These are phyloP conservation scores for Paralagenidium karlingii DNA, from an alignment of 352 stramenopile genomes.

Conservation along the genomic window DNA sequence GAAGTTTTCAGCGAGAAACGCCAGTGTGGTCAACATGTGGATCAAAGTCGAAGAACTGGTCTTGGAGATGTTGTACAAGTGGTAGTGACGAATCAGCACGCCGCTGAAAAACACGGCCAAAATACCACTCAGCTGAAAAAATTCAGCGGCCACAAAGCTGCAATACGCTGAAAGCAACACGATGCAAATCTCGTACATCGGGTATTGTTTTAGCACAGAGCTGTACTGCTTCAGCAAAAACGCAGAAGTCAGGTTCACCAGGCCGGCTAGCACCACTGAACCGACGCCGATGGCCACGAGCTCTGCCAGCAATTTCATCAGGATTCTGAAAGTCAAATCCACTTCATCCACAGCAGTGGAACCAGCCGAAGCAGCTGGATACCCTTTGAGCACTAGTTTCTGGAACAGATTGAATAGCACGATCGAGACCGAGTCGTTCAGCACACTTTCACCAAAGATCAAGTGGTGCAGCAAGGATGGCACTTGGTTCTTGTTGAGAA, in stretches of 20 bases:
- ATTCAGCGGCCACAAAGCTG: not conserved
- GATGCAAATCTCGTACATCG: not conserved
- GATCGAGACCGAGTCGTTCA: slow-evolving; percentile 90
- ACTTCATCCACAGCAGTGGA: slow-evolving; percentile 18
- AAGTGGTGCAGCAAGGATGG: slow-evolving; percentile 42
- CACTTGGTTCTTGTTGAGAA: slow-evolving; percentile 82
- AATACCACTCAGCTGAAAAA: not conserved
- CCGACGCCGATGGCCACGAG: slow-evolving; percentile 26
- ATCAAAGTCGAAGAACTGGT: not conserved
- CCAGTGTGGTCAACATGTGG: not conserved
- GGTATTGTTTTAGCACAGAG: not conserved
- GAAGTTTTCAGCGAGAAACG: not conserved
- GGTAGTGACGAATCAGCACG: not conserved
- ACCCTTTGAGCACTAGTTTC: slow-evolving; percentile 15
- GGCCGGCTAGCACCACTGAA: slow-evolving; percentile 21
- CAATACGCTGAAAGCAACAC: not conserved
- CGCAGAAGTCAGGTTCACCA: slow-evolving; percentile 3
- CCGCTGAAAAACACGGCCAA: not conserved
- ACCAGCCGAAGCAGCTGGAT: not conserved
- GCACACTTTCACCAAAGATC: slow-evolving; percentile 87
- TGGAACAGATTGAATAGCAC: slow-evolving; percentile 85
- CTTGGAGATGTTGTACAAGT: not conserved
- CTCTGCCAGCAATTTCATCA: slow-evolving; percentile 14
- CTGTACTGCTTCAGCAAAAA: not conserved
- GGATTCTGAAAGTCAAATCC: slow-evolving; percentile 13